A percentile compares a stretch with the other conserved stretches of the same genome.
phyloP scores from a whole-genome alignment of 106 monocot species.

The Allium fistulosum region DNA sequence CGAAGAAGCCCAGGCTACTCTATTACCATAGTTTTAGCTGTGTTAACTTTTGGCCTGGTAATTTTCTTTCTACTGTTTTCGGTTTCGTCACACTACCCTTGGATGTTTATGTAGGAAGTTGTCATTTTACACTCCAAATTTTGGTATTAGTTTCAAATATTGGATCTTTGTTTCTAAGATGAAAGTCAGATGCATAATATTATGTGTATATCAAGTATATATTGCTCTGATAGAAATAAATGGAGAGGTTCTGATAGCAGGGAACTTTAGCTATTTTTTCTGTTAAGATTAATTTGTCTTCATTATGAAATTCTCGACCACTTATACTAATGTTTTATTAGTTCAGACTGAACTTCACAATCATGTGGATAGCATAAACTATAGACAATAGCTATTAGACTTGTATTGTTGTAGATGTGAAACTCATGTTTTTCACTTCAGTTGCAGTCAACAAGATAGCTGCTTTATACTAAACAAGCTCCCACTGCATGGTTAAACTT shows the following conservation, averaged over 20 bases:
- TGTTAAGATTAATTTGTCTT: neutral
- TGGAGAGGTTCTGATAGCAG: too few species aligned
- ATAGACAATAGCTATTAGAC: too few species aligned
- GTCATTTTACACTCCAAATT: too few species aligned
- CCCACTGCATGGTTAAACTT: conserved; percentile 95
- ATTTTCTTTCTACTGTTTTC: conserved; percentile 12
- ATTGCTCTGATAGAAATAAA: too few species aligned
- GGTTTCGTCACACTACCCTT: too few species aligned
- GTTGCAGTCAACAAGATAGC: conserved; percentile 88
- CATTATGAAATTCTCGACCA: neutral
- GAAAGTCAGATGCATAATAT: too few species aligned
- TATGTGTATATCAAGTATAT: too few species aligned
- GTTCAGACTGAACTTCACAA: neutral
- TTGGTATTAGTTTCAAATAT: too few species aligned
- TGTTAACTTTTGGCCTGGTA: conserved; percentile 85
- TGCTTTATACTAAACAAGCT: conserved; percentile 94
- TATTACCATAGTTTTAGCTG: conserved; percentile 75
- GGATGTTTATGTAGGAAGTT: too few species aligned
- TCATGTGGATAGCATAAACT: neutral
- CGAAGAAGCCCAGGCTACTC: conserved; percentile 49
- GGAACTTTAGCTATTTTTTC: neutral
- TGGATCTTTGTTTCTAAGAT: too few species aligned
- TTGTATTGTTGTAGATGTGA: neutral
- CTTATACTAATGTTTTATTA: neutral
- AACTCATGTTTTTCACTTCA: neutral